Evolutionary conservation across 331 rosid species (phyloP).

Genomic region (Spiraea crenata): DNA sequence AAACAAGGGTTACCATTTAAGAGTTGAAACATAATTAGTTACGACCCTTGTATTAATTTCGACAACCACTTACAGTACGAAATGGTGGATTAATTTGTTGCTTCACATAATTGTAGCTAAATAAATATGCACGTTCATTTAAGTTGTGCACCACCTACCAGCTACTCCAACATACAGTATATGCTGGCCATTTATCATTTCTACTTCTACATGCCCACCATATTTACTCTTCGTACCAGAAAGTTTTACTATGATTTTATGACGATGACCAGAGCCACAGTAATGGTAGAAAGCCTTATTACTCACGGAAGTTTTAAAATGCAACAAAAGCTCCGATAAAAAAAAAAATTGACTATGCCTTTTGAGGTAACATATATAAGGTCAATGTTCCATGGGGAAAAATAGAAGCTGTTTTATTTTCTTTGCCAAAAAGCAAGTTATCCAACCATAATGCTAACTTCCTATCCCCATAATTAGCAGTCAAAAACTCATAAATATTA

Average conservation of each 20-base stretch:
- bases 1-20: too few relatives aligned
- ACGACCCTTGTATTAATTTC: too few relatives aligned
- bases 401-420: background rate
- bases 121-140: background rate
- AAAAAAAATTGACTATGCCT: too few relatives aligned
- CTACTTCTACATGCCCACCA: background rate
- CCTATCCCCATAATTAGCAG: slow-evolving; percentile 5
- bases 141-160: slow-evolving; percentile 17
- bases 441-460: slow-evolving; percentile 11
- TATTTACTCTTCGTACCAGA: background rate
- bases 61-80: too few relatives aligned
- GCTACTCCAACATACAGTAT: background rate
- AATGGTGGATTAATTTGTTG: background rate
- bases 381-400: too few relatives aligned
- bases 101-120: slow-evolving; percentile 1
- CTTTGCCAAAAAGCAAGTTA: background rate
- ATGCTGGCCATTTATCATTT: too few relatives aligned
- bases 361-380: too few relatives aligned
- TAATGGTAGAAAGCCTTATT: background rate
- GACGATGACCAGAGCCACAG: slow-evolving; percentile 3
- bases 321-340: too few relatives aligned
- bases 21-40: too few relatives aligned
- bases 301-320: too few relatives aligned
- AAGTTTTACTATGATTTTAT: background rate
- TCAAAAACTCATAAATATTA: background rate